phyloP scores from a whole-genome alignment of 2,329 filamentous ascomycete genomes.

The Triangularia setosa region DNA sequence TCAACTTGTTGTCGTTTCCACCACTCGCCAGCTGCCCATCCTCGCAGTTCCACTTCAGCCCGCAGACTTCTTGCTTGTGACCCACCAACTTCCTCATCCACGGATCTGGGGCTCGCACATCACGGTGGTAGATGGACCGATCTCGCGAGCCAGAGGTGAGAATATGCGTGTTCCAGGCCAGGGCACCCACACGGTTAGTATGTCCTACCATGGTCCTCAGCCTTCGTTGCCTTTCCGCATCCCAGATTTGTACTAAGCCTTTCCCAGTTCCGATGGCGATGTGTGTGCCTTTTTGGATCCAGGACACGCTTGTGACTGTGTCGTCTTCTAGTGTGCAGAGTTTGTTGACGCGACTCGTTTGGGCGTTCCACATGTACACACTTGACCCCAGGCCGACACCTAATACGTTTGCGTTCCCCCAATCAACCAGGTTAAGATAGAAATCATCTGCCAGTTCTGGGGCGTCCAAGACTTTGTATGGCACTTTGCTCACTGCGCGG shows the following conservation, averaged over 20 bases:
- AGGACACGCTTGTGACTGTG: conserved; percentile 92
- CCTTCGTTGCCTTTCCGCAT: conserved; percentile 80
- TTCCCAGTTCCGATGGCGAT: conserved; percentile 93
- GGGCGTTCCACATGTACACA: conserved; percentile 98
- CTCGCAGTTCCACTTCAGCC: conserved; percentile 93
- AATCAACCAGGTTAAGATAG: conserved; percentile 95
- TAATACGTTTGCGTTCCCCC: conserved; percentile 91
- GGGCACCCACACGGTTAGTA: conserved; percentile 83
- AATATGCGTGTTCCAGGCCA: conserved; percentile 98
- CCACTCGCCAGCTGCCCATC: conserved; percentile 92
- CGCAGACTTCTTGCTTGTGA: conserved; percentile 97
- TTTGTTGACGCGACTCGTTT: conserved; percentile 85
- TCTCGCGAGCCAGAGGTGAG: conserved; percentile 93
- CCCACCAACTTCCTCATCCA: conserved; percentile 83
- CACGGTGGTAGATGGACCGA: conserved; percentile 88
- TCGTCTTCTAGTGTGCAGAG: conserved; percentile 91
- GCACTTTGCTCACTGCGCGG: conserved; percentile 88
- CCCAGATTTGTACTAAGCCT: conserved; percentile 95
- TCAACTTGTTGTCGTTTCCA: conserved; percentile 97
- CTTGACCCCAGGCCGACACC: conserved; percentile 89
- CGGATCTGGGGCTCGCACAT: conserved; percentile 89
- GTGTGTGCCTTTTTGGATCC: conserved; percentile 97
- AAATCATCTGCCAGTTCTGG: conserved; percentile 96
- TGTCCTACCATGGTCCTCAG: conserved; percentile 96
- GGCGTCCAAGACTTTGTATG: conserved; percentile 95